Conservation (phyloP, 2,329 filamentous ascomycete genomes). For the Fusarium cyanostomum region DNA sequence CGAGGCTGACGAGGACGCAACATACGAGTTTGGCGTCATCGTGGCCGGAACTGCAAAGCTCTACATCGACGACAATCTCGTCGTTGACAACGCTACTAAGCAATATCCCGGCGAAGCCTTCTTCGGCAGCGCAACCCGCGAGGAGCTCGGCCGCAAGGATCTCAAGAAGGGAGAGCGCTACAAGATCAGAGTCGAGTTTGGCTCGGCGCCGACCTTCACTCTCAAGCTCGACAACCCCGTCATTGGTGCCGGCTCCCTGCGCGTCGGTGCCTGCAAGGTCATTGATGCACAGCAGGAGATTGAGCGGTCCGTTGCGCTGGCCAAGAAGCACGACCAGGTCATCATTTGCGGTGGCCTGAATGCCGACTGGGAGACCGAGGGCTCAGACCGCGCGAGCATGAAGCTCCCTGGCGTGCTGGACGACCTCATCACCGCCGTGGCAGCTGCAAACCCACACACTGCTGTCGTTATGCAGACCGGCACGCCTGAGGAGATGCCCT, state of each 20-base stretch:
- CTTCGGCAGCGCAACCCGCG: slow-evolving; percentile 70
- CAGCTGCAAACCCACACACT: slow-evolving; percentile 73
- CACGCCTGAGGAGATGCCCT: slow-evolving; percentile 78
- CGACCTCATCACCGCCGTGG: slow-evolving; percentile 72
- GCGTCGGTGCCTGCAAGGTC: slow-evolving; percentile 68
- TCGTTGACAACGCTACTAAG: slow-evolving; percentile 73
- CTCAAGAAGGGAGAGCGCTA: slow-evolving; percentile 70
- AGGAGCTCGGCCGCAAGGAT: slow-evolving; percentile 67
- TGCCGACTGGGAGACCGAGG: slow-evolving; percentile 83
- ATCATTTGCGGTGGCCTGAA: slow-evolving; percentile 82
- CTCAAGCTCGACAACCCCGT: slow-evolving; percentile 60
- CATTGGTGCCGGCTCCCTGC: slow-evolving; percentile 68
- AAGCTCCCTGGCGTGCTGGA: slow-evolving; percentile 79
- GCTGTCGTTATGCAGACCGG: slow-evolving; percentile 81
- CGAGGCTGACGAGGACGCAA: slow-evolving; percentile 66
- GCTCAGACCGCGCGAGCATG: slow-evolving; percentile 80
- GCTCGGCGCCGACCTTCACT: slow-evolving; percentile 66
- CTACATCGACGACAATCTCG: slow-evolving; percentile 68
- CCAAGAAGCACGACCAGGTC: slow-evolving; percentile 77
- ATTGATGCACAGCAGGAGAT: slow-evolving; percentile 69
- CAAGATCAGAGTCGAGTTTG: slow-evolving; percentile 67
- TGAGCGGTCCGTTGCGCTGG: slow-evolving; percentile 71
- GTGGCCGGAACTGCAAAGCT: slow-evolving; percentile 73
- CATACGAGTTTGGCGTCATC: slow-evolving; percentile 72
- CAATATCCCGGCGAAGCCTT: slow-evolving; percentile 71